Evolutionary conservation across 352 stramenopile genomes (phyloP).

Genomic region (Phytophthora citricola): DNA sequence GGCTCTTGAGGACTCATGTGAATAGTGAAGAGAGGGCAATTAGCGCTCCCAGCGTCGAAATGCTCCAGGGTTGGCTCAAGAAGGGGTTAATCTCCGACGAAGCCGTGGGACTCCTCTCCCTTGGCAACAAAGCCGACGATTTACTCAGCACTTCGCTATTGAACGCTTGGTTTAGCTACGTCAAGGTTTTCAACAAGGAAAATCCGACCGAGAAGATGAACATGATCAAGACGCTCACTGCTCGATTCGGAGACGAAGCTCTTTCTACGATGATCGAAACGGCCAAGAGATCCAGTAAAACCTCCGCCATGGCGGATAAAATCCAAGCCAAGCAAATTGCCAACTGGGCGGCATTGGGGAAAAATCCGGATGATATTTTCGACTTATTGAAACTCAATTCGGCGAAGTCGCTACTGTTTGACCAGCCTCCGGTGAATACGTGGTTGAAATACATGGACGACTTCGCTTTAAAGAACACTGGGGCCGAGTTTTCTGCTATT

Average conservation of each 20-base stretch:
- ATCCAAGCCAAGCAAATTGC: slow-evolving; percentile 11
- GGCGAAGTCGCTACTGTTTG: slow-evolving; percentile 8
- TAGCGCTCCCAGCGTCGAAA: slow-evolving; percentile 4
- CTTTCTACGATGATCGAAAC: slow-evolving; percentile 17
- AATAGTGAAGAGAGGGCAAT: slow-evolving; percentile 10
- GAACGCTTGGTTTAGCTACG: slow-evolving; percentile 14
- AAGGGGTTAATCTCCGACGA: slow-evolving; percentile 12
- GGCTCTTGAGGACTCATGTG: slow-evolving; percentile 1
- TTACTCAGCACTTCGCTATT: slow-evolving; percentile 9
- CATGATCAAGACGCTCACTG: slow-evolving; percentile 9
- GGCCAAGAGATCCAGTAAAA: slow-evolving; percentile 6
- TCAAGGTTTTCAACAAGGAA: slow-evolving; percentile 19
- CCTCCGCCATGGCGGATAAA: background rate
- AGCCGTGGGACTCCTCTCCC: slow-evolving; percentile 1
- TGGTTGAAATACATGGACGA: slow-evolving; percentile 14
- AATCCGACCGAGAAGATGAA: slow-evolving; percentile 7
- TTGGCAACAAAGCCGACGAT: slow-evolving; percentile 10
- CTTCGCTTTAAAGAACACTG: background rate
- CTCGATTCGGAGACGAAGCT: slow-evolving; percentile 14
- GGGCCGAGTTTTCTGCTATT: background rate
- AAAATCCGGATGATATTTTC: slow-evolving; percentile 17
- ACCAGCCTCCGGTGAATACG: slow-evolving; percentile 1
- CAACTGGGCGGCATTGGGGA: background rate
- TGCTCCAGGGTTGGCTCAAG: slow-evolving; percentile 8
- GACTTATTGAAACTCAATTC: background rate